These are phyloP conservation scores for Oldenlandia corymbosa DNA, from an alignment of 257 asterid genomes.

Conservation along the genomic window DNA sequence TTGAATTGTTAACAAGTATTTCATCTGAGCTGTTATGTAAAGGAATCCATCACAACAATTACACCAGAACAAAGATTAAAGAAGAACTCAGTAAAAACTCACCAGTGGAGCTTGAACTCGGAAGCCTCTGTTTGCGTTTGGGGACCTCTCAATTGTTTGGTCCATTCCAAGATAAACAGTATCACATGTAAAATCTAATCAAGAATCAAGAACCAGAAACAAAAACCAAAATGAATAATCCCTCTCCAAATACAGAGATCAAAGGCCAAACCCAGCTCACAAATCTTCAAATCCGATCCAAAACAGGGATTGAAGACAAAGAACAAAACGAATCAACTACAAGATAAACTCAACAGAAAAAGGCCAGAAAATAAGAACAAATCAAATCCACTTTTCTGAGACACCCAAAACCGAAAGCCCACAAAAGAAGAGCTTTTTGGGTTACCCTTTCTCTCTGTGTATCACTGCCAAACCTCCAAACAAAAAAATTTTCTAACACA, in stretches of 20 bases:
- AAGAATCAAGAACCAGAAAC: no score
- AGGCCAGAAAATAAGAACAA: conserved; percentile 5
- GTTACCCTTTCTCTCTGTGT: conserved; percentile 5
- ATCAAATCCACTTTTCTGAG: conserved; percentile 23
- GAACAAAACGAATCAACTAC: conserved; percentile 9
- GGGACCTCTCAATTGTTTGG: conserved; percentile 66
- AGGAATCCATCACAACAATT: conserved; percentile 10
- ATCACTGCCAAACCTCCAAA: conserved; percentile 26
- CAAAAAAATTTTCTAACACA: conserved; percentile 11
- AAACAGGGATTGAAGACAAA: conserved; percentile 16
- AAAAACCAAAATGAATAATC: conserved; percentile 12
- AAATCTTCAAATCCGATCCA: conserved; percentile 44
- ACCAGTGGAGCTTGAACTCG: conserved; percentile 94
- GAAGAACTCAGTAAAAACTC: conserved; percentile 29
- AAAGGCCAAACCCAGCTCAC: conserved; percentile 30
- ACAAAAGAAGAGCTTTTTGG: conserved; percentile 32
- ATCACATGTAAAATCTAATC: conserved; percentile 25
- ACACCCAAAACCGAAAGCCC: conserved; percentile 34
- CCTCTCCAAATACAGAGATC: conserved; percentile 29
- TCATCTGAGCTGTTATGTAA: conserved; percentile 15
- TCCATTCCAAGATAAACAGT: conserved; percentile 46
- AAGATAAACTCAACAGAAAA: conserved; percentile 10
- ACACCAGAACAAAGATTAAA: conserved; percentile 14
- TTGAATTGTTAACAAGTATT: conserved; percentile 9
- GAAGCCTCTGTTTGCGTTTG: conserved; percentile 65